phyloP scores from a whole-genome alignment of 2,329 filamentous ascomycete genomes.

The Fusarium albidum region DNA sequence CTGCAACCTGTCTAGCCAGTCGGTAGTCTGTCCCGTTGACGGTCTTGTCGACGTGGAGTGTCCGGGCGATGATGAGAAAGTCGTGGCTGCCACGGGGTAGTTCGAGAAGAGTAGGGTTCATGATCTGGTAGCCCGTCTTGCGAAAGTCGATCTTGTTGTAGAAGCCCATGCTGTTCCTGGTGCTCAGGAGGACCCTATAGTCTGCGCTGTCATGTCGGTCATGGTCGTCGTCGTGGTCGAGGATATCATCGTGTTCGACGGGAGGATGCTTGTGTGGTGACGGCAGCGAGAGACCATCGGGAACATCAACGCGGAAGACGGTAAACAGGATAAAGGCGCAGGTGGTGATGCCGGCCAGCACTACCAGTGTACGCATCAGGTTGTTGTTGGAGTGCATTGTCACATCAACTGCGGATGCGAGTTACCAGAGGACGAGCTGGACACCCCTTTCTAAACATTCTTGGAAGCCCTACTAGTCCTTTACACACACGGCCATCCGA shows the following conservation, averaged over 20 bases:
- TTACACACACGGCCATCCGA: too few relatives aligned
- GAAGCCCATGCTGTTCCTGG: conserved; percentile 31
- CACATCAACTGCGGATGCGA: neutral
- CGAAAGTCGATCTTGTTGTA: conserved; percentile 25
- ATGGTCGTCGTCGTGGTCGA: neutral
- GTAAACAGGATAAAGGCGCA: conserved; percentile 14
- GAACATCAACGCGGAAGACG: conserved; percentile 21
- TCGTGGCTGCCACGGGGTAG: conserved; percentile 21
- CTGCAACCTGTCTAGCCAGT: conserved; percentile 27
- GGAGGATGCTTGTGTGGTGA: conserved; percentile 15
- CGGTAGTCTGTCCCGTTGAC: conserved; percentile 20
- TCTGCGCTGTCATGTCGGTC: neutral
- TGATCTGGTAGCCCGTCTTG: conserved; percentile 22
- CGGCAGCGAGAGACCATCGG: conserved; percentile 11
- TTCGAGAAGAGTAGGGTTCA: conserved; percentile 32
- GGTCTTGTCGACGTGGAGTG: conserved; percentile 10
- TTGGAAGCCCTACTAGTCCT: too few relatives aligned
- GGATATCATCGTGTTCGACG: neutral
- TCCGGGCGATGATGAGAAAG: conserved; percentile 30
- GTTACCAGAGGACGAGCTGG: too few relatives aligned
- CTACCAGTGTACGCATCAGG: conserved; percentile 17
- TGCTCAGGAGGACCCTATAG: conserved; percentile 26
- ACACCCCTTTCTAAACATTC: too few relatives aligned
- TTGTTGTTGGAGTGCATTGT: conserved; percentile 18
- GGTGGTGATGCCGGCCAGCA: conserved; percentile 14